These are phyloP conservation scores for Epipyxis sp. DNA, from an alignment of 108 stramenopile genomes.

Conservation along the genomic window DNA sequence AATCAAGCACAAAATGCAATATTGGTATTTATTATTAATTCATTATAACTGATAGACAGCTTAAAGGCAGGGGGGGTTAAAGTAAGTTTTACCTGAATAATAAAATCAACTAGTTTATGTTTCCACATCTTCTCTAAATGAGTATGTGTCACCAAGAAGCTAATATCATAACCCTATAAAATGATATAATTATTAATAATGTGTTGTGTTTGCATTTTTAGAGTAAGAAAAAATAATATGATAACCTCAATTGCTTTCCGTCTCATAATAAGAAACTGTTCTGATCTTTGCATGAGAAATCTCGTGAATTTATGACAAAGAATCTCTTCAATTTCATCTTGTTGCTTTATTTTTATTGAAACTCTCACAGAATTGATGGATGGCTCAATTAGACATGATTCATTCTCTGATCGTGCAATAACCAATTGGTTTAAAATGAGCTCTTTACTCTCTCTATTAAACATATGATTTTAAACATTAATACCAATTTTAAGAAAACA, in stretches of 20 bases:
- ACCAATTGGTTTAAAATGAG: constrained; percentile 62
- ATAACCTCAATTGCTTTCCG: constrained; percentile 39
- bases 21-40: too few relatives aligned
- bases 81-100: constrained; percentile 43
- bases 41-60: too few relatives aligned
- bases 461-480: too few relatives aligned
- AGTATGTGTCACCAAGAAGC: constrained; percentile 64
- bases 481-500: too few relatives aligned
- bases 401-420: constrained; percentile 57
- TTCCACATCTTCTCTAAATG: constrained; percentile 67
- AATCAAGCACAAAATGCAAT: too few relatives aligned
- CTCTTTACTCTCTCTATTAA: constrained; percentile 47
- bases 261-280: constrained; percentile 67
- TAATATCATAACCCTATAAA: constrained; percentile 64
- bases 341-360: constrained; percentile 61
- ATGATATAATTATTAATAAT: background rate
- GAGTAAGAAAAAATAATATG: background rate
- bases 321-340: constrained; percentile 65
- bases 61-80: background rate
- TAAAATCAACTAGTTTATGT: constrained; percentile 67
- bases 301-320: constrained; percentile 62
- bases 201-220: background rate
- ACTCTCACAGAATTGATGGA: constrained; percentile 65
- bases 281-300: constrained; percentile 69
- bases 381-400: constrained; percentile 60